A percentile compares a stretch with the other conserved stretches of the same genome.
These are phyloP conservation scores for Halophytophthora polymorphica DNA, from an alignment of 352 stramenopile genomes.

Conservation along the genomic window DNA sequence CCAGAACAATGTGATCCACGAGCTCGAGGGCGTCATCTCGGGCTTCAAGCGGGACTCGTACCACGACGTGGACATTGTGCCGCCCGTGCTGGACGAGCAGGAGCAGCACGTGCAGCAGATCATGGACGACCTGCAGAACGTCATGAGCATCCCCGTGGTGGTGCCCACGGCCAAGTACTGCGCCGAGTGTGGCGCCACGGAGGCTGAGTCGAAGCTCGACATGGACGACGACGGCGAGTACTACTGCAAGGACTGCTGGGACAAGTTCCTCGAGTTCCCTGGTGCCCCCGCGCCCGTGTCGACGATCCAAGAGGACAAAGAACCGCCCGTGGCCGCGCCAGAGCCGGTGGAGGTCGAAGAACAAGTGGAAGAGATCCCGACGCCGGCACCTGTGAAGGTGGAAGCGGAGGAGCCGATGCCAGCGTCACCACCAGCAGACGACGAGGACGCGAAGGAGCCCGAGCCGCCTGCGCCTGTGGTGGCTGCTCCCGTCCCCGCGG, in stretches of 20 bases:
- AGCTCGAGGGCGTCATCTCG: constrained; percentile 67
- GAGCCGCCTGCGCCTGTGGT: neutral
- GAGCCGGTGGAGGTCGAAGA: constrained; percentile 3
- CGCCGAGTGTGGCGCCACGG: constrained; percentile 70
- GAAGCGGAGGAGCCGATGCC: neutral
- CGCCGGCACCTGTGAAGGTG: no score
- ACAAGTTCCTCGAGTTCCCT: constrained; percentile 70
- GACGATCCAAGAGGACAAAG: constrained; percentile 3
- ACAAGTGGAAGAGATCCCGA: no score
- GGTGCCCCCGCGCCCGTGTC: constrained; percentile 16
- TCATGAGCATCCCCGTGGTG: constrained; percentile 81
- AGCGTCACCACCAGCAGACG: neutral
- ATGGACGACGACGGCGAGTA: constrained; percentile 81
- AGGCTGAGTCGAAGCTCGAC: constrained; percentile 74
- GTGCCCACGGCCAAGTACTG: constrained; percentile 76
- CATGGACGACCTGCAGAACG: constrained; percentile 71
- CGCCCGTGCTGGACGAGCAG: constrained; percentile 54
- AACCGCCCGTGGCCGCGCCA: constrained; percentile 12
- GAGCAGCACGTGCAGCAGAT: constrained; percentile 61
- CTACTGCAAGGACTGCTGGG: constrained; percentile 88
- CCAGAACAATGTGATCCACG: constrained; percentile 82
- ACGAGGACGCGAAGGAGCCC: no score
- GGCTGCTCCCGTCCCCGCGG: neutral
- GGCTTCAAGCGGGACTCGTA: constrained; percentile 78
- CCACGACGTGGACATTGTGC: constrained; percentile 63